A percentile compares a stretch with the other conserved stretches of the same genome.
These are phyloP conservation scores for Ganoderma sp. DNA, from an alignment of 1,284 basidiomycete species.

Conservation along the genomic window DNA sequence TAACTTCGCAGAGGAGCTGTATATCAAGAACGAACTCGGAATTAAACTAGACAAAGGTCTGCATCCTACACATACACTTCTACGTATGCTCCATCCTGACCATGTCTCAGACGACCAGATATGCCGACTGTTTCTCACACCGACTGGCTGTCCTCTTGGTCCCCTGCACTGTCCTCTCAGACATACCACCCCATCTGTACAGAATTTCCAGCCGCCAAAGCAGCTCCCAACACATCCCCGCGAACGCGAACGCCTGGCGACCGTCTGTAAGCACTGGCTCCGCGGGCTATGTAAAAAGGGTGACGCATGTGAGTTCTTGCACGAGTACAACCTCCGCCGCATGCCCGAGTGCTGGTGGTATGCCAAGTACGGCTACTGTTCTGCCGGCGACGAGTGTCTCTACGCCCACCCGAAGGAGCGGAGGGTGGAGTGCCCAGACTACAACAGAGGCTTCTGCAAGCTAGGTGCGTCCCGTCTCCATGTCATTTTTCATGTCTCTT, in stretches of 20 bases:
- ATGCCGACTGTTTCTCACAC: conserved; percentile 80
- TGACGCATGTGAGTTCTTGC: conserved; percentile 97
- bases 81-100: conserved; percentile 11
- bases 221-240: conserved; percentile 80
- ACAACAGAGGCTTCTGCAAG: conserved; percentile 94
- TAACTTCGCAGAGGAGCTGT: conserved; percentile 84
- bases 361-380: conserved; percentile 97
- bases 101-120: conserved; percentile 81
- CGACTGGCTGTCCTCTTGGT: conserved; percentile 87
- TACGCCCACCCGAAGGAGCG: conserved; percentile 98
- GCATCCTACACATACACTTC: conserved; percentile 27
- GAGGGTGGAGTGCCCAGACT: conserved; percentile 94
- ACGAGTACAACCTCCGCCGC: conserved; percentile 96
- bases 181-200: conserved; percentile 84
- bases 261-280: conserved; percentile 99
- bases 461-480: conserved; percentile 57
- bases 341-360: conserved; percentile 99
- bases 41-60: conserved; percentile 93
- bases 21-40: conserved; percentile 83
- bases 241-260: conserved; percentile 86
- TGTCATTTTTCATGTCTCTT: conserved; percentile 37
- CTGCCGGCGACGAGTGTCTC: conserved; percentile 96
- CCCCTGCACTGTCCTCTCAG: conserved; percentile 87
- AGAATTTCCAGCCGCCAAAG: conserved; percentile 88
- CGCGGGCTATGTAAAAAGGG: conserved; percentile 99